Base-by-base conservation (phyloP, 2,329 filamentous ascomycete species). In the Penicillium rolfsii region DNA sequence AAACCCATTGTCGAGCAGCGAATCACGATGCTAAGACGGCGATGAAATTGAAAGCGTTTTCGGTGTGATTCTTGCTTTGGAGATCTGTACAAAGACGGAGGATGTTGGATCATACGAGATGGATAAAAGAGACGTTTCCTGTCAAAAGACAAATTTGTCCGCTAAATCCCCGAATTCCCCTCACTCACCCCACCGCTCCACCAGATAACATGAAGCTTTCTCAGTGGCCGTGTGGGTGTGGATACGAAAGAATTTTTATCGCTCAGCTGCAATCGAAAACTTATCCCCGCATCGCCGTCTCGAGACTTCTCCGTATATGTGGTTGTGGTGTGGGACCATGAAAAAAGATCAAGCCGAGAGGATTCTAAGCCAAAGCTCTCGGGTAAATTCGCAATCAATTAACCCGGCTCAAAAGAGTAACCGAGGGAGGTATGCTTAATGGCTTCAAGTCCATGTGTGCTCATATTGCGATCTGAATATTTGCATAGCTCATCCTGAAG, bases 171-270 rank as follows among this genome's bases (percentile, higher is more conserved):
- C 28, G 19, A 46, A 35, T 36, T 40, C 52, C 41, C 28, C 48
- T 35, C 16, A 30, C 22, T 55, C 52, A 40, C 41, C 40, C 40
- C 52, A 55, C 52, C 46, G 30, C 52, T 55, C 52, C 52, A 55
- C 52, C n/a, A 49, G 55, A 57, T 52, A 52, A 43, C 33, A 28
- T 30, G 33, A 36, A 36, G 38, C 16, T n/a, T 33, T 43, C 35
- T 52, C 36, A 41, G 36, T 57, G 35, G 55, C 45, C 26, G 24
- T 28, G n/a, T 40, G 36, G 24, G 26, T 33, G 35, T 35, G 16
- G 24, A 7, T 24, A 22, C 22, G 36, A 26, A 55, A 22, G 33
- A 19, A 53, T 53, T 53, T 53, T 53, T 11, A 16, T 26, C 11
- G 43, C 24, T 22, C 43, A n/a, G 12, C 24, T 46, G 43, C 43